Evolutionary conservation across 2,329 filamentous ascomycete genomes (phyloP), one percentile per base, ranked within the genome.

Genomic region (Stachybotrys chartarum): DNA sequence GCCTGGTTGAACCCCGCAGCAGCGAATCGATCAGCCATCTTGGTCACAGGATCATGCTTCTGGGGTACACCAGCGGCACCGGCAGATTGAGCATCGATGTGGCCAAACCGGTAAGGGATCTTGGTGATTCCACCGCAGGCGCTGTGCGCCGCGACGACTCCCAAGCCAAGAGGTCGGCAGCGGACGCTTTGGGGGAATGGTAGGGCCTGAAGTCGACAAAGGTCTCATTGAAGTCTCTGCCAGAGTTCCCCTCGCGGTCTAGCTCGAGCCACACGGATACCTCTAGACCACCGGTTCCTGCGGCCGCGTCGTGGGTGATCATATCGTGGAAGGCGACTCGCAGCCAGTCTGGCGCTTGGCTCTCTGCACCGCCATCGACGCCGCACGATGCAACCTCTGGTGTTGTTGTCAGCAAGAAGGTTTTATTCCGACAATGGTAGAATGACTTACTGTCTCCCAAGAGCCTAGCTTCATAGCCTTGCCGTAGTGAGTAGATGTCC

Each of bases 131-230:
- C 55, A 2, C 54, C 12, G 32, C 61, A 85, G 2, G 76, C 72
- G 35, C 79, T 73, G 7, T 81, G 57, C 17, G 68, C 62, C 3
- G 64, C 57, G 1, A 70, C 58, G 0, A 67, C 63, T 8, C 65
- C 62, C 46, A 72, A 24, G 70, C 70, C 0, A 72, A 57, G 3
- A 72, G 59, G 49, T 72, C 70, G 0, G 70, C 54, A 3, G 61
- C 62, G 1, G 61, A 61, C 7, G 60, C 55, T 11, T 59, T 57
- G 10, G 55, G 48, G 12, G 59, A 63, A 56, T 66, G 60, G 50
- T 62, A 64, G 48, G 56, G 57, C 39, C 47, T 49, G 50, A 68
- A 59, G 56, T 62, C 60, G 45, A 54, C 54, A 18, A 63, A 59
- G 30, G 63, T 65, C 51, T 59, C 58, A 57, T 62, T 63, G 58